Conservation (phyloP, 768 basidiomycete genomes). For the Tricholoma matsutake region DNA sequence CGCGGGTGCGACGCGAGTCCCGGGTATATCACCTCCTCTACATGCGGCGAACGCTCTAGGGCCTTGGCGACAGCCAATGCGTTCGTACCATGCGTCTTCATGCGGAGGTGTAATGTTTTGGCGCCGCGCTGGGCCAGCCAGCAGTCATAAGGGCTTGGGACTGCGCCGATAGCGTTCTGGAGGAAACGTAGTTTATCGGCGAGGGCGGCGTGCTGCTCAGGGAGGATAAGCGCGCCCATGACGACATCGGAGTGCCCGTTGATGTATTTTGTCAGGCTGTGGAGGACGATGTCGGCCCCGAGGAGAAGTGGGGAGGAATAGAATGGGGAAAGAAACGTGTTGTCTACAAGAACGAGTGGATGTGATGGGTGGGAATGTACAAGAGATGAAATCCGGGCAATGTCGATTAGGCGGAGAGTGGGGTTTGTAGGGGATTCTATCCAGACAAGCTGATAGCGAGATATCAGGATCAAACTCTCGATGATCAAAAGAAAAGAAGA, state of each 20-base stretch:
- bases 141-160: conserved; percentile 82
- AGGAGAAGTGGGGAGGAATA: conserved; percentile 84
- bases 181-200: conserved; percentile 71
- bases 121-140: conserved; percentile 89
- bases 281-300: conserved; percentile 83
- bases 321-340: conserved; percentile 92
- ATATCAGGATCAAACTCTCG: not conserved
- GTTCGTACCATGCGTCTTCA: conserved; percentile 83
- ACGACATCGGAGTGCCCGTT: conserved; percentile 94
- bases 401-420: conserved; percentile 82
- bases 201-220: conserved; percentile 47
- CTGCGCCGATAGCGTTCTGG: conserved; percentile 84
- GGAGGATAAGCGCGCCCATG: conserved; percentile 81
- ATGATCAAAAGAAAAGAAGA: not conserved
- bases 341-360: conserved; percentile 88
- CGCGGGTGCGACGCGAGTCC: conserved; percentile 69
- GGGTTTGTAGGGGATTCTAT: conserved; percentile 96
- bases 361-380: conserved; percentile 57
- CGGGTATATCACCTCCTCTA: conserved; percentile 86
- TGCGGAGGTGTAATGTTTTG: conserved; percentile 88
- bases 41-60: conserved; percentile 51
- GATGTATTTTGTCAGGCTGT: conserved; percentile 86
- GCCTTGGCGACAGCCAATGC: conserved; percentile 72
- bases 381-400: conserved; percentile 65
- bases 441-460: conserved; percentile 73